These are phyloP conservation scores for barley (Hordeum vulgare) DNA, from an alignment of 176 grass and related monocot species.

Conservation along the genomic window DNA sequence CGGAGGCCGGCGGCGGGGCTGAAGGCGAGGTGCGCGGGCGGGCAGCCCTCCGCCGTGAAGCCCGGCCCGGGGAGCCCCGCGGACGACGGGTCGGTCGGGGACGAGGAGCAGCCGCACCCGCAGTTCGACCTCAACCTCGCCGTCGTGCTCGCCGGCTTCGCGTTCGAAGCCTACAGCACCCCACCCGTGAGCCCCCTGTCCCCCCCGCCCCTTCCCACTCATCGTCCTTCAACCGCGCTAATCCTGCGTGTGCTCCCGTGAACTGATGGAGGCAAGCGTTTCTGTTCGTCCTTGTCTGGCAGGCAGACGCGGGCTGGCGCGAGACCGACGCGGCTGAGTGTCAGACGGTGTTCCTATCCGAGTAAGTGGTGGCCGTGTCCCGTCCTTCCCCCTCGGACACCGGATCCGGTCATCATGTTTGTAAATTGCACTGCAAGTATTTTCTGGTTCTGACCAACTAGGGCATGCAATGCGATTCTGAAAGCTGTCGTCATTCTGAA, in stretches of 20 bases:
- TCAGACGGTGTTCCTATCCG: slow-evolving; percentile 79
- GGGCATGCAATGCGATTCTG: neutral
- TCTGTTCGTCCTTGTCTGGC: slow-evolving; percentile 21
- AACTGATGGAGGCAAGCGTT: neutral
- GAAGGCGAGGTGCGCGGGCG: slow-evolving; percentile 16
- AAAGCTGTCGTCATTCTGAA: neutral
- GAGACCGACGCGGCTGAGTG: slow-evolving; percentile 75
- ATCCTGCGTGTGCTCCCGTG: neutral
- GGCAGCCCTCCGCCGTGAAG: slow-evolving; percentile 10
- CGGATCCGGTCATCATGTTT: neutral
- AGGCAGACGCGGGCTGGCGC: slow-evolving; percentile 73
- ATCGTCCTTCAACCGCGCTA: neutral
- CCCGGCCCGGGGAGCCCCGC: neutral
- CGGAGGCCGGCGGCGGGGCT: slow-evolving; percentile 29
- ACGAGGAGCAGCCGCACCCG: slow-evolving; percentile 29
- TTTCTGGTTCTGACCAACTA: neutral
- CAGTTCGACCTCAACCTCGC: slow-evolving; percentile 72
- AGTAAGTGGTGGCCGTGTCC: slow-evolving; percentile 40
- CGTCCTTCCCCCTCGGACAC: neutral
- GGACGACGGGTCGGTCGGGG: neutral
- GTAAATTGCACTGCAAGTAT: neutral
- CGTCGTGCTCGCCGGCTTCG: slow-evolving; percentile 69
- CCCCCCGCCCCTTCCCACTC: neutral
- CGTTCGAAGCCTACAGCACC: slow-evolving; percentile 82
- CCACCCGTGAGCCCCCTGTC: slow-evolving; percentile 49